These are phyloP conservation scores for Eudorina sp. DNA, from an alignment of 139 green algal genomes.

Conservation along the genomic window DNA sequence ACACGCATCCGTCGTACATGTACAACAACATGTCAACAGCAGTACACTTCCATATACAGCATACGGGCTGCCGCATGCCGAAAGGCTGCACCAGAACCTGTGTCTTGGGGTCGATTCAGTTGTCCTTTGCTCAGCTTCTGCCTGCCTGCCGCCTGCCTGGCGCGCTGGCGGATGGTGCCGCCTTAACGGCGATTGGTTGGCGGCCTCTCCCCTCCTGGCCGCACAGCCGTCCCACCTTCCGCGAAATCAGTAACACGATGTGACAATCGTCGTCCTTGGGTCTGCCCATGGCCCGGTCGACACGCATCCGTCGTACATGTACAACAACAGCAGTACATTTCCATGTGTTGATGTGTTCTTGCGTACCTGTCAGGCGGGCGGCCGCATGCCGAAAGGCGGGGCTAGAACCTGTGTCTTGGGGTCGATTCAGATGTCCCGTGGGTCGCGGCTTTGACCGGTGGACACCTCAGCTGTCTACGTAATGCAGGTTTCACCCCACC, in stretches of 20 bases:
- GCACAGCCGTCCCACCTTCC: neutral
- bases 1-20: neutral
- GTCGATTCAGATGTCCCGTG: neutral
- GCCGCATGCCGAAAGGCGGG: neutral
- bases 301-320: constrained; percentile 23
- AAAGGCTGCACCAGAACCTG: neutral
- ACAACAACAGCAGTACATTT: neutral
- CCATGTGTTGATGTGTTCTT: neutral
- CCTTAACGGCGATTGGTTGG: neutral
- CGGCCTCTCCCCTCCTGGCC: neutral
- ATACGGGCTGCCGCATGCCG: neutral
- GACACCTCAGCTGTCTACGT: neutral
- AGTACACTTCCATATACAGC: neutral
- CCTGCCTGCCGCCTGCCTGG: neutral
- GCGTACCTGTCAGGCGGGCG: neutral
- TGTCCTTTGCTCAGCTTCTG: neutral
- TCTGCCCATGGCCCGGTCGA: neutral
- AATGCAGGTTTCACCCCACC: neutral
- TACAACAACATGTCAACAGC: neutral
- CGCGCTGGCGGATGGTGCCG: neutral
- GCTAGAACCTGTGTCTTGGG: neutral
- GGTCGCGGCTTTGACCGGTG: neutral
- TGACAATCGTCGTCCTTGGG: constrained; percentile 46
- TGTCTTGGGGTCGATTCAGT: neutral
- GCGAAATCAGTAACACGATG: neutral